These are phyloP conservation scores for Trichoderma atroviride DNA, from an alignment of 2,329 filamentous ascomycete genomes.

Conservation along the genomic window DNA sequence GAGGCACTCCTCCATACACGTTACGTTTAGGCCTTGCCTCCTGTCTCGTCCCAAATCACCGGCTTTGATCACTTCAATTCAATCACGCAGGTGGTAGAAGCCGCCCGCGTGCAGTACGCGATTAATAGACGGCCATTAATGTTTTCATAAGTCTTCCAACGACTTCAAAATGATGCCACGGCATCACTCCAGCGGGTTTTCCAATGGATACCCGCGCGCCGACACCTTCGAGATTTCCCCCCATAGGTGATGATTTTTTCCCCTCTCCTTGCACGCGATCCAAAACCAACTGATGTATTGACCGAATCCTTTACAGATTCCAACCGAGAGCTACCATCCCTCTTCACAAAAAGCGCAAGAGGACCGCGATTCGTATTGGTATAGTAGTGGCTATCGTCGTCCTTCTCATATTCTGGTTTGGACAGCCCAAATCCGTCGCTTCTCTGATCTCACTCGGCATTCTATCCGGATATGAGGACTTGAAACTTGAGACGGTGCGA, in stretches of 20 bases:
- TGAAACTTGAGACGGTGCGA: slow-evolving; percentile 89
- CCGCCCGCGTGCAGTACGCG: slow-evolving; percentile 19
- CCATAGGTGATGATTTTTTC: slow-evolving; percentile 66
- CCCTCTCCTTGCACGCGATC: background rate
- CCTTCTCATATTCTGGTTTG: slow-evolving; percentile 74
- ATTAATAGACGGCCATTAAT: slow-evolving; percentile 29
- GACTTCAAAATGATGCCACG: slow-evolving; percentile 77
- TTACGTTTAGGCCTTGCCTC: slow-evolving; percentile 17
- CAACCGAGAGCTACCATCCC: slow-evolving; percentile 77
- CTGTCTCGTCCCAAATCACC: slow-evolving; percentile 9
- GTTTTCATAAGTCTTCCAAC: slow-evolving; percentile 37
- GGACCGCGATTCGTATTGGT: slow-evolving; percentile 69
- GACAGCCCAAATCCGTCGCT: slow-evolving; percentile 64
- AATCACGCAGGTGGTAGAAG: slow-evolving; percentile 15
- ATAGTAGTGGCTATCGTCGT: slow-evolving; percentile 60
- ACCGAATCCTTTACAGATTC: slow-evolving; percentile 51
- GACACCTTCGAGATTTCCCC: slow-evolving; percentile 86
- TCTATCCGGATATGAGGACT: slow-evolving; percentile 65
- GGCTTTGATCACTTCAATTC: slow-evolving; percentile 4
- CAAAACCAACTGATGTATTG: background rate
- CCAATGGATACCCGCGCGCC: slow-evolving; percentile 79
- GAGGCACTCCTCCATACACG: slow-evolving; percentile 19
- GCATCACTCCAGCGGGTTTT: slow-evolving; percentile 73
- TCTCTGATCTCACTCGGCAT: slow-evolving; percentile 71
- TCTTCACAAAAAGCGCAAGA: slow-evolving; percentile 71